Percentiles rank a stretch among this genome's conserved stretches.
These are phyloP conservation scores for Metschnikowia colocasiae DNA, from an alignment of 805 yeast genomes.

Conservation along the genomic window DNA sequence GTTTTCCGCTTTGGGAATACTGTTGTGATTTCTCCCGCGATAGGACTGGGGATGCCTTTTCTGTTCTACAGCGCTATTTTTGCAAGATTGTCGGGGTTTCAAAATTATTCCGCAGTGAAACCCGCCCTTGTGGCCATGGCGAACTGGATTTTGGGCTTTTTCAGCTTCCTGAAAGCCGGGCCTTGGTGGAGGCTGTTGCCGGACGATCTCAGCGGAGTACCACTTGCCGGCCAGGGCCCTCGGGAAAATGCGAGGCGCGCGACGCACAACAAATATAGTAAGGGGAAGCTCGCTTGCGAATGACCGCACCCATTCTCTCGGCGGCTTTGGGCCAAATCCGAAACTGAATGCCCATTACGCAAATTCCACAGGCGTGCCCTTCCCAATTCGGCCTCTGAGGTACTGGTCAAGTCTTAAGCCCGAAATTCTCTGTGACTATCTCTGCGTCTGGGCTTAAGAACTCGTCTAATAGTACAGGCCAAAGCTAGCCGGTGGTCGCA, in stretches of 20 bases:
- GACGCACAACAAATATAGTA: constrained; percentile 3
- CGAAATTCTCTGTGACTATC: no score
- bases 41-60: constrained; percentile 1
- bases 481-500: neutral
- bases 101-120: neutral
- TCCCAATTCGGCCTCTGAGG: neutral
- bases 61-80: neutral
- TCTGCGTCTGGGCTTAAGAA: neutral
- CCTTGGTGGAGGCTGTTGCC: neutral
- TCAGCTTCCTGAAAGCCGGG: no score
- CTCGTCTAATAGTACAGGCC: neutral
- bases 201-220: neutral
- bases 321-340: neutral
- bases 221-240: neutral
- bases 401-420: neutral
- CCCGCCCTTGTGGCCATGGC: neutral
- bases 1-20: constrained; percentile 2
- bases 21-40: constrained; percentile 8
- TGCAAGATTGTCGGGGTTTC: neutral
- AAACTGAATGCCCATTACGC: neutral
- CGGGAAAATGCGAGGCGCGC: constrained; percentile 3
- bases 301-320: constrained; percentile 1
- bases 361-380: neutral
- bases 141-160: neutral
- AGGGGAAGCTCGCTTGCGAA: constrained; percentile 3